These are phyloP conservation scores for Botrytis fabae DNA, from an alignment of 2,329 filamentous ascomycete species.

Conservation along the genomic window DNA sequence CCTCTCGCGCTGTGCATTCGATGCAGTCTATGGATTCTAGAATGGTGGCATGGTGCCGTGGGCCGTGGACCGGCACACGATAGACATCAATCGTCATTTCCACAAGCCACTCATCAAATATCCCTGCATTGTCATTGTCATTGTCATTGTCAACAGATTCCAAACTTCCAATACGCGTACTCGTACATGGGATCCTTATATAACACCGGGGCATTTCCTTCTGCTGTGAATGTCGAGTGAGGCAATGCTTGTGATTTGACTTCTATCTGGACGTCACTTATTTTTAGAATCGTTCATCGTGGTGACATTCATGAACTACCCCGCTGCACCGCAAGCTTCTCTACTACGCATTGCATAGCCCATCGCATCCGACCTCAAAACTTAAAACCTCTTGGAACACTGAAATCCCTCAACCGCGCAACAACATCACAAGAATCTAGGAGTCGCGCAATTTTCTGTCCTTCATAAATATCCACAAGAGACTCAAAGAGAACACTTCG, in stretches of 20 bases:
- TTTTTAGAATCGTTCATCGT: neutral
- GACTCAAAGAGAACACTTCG: neutral
- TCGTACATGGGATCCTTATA: neutral
- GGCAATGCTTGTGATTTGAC: neutral
- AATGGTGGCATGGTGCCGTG: neutral
- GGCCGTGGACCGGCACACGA: neutral
- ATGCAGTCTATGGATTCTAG: neutral
- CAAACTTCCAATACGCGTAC: neutral
- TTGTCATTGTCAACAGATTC: neutral
- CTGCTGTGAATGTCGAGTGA: neutral
- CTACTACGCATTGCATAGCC: neutral
- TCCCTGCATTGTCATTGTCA: neutral
- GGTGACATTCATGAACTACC: constrained; percentile 15
- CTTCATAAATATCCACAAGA: neutral
- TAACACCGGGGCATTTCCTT: neutral
- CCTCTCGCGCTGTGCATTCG: neutral
- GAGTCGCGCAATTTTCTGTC: neutral
- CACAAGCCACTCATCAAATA: neutral
- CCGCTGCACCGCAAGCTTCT: constrained; percentile 24
- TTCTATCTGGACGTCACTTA: neutral
- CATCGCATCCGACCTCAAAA: neutral
- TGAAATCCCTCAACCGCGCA: neutral
- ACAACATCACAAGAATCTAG: neutral
- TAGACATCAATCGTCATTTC: neutral
- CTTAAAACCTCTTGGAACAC: neutral